These are phyloP conservation scores for Orychophragmus violaceus DNA, from an alignment of 345 rosid species.

Conservation along the genomic window DNA sequence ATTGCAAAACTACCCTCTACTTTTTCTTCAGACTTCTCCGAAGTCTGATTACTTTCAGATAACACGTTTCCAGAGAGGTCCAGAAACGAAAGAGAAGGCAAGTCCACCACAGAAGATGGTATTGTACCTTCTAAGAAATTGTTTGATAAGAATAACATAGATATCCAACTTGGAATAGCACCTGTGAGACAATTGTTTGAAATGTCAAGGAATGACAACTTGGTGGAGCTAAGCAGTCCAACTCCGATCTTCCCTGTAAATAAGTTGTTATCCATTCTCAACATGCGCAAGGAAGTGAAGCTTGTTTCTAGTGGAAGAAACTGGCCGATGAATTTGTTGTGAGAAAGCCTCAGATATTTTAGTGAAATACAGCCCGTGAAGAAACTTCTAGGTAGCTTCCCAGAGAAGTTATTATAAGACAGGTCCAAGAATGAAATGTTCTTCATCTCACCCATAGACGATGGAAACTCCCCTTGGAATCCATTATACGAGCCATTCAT, in stretches of 20 bases:
- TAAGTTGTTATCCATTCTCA: background rate
- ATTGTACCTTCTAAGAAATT: too few relatives aligned
- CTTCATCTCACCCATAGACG: slow-evolving; percentile 17
- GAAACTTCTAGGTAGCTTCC: background rate
- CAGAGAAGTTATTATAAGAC: slow-evolving; percentile 5
- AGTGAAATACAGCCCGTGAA: background rate
- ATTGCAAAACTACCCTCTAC: too few relatives aligned
- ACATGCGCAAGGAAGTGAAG: background rate
- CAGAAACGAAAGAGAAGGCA: background rate
- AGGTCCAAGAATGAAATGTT: background rate
- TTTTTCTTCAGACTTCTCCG: too few relatives aligned
- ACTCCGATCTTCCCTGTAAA: background rate
- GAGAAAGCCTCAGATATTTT: background rate
- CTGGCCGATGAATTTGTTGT: background rate
- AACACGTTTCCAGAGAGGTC: background rate
- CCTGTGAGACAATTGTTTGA: too few relatives aligned
- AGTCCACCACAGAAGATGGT: too few relatives aligned
- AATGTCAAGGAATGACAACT: too few relatives aligned
- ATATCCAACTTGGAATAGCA: too few relatives aligned
- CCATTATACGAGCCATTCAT: background rate
- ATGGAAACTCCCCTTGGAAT: background rate
- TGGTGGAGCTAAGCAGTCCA: background rate
- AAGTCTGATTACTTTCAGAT: too few relatives aligned
- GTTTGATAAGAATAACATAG: too few relatives aligned
- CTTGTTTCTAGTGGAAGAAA: background rate